Evolutionary conservation across 768 basidiomycete species (phyloP).

Genomic region (Amanita thiersii): DNA sequence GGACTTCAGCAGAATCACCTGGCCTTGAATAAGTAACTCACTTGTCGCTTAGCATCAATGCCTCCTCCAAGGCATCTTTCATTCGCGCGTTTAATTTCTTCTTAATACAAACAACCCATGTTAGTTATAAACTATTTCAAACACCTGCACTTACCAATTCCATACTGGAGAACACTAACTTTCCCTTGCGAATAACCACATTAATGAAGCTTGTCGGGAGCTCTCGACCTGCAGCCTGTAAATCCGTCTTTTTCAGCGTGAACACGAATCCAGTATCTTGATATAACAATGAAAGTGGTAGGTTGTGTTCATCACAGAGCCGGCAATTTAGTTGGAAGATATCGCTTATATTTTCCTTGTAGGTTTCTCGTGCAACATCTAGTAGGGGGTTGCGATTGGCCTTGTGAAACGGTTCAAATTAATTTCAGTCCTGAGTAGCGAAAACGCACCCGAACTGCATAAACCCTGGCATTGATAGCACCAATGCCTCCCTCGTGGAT

Average conservation of each 20-base stretch:
- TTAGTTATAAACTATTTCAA: background rate
- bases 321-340: slow-evolving; percentile 61
- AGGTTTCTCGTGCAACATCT: slow-evolving; percentile 93
- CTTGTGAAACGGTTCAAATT: slow-evolving; percentile 11
- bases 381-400: slow-evolving; percentile 78
- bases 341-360: slow-evolving; percentile 87
- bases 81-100: slow-evolving; percentile 85
- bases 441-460: slow-evolving; percentile 73
- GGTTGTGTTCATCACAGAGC: slow-evolving; percentile 51
- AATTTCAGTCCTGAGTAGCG: too few species aligned
- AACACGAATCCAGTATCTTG: slow-evolving; percentile 73
- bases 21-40: slow-evolving; percentile 17
- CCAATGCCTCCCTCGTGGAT: slow-evolving; percentile 55
- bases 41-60: slow-evolving; percentile 80
- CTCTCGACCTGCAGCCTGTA: slow-evolving; percentile 35
- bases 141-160: slow-evolving; percentile 53
- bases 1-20: background rate
- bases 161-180: slow-evolving; percentile 70
- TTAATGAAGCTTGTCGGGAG: slow-evolving; percentile 71
- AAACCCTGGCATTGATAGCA: slow-evolving; percentile 75
- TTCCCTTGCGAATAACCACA: slow-evolving; percentile 54
- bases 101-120: slow-evolving; percentile 26
- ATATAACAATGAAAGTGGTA: slow-evolving; percentile 62
- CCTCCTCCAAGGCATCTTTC: slow-evolving; percentile 88
- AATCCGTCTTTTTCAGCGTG: slow-evolving; percentile 55